Evolutionary conservation across 352 stramenopile species (phyloP).

Genomic region (Halophytophthora polymorphica): DNA sequence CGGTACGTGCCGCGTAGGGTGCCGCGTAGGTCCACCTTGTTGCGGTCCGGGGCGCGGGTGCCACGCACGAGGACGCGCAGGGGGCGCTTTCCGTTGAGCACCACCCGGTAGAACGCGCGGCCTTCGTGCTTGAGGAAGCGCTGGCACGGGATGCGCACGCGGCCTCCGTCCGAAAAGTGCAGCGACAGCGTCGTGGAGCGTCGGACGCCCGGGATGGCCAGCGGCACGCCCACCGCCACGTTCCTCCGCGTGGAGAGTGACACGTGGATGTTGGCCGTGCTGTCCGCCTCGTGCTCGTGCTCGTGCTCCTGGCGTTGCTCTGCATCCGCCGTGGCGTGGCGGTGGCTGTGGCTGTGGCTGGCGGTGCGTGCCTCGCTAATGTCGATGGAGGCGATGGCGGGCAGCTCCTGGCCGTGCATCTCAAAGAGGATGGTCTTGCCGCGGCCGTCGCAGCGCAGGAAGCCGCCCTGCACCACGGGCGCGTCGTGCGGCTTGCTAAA

Average conservation of each 20-base stretch:
- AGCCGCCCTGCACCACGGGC: constrained; percentile 54
- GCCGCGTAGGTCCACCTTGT: constrained; percentile 36
- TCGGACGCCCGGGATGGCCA: constrained; percentile 42
- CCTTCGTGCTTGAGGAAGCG: constrained; percentile 43
- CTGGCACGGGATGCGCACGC: constrained; percentile 42
- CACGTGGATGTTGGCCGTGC: constrained; percentile 7
- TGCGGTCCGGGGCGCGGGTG: constrained; percentile 12
- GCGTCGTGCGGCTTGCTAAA: constrained; percentile 66
- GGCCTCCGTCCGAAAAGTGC: constrained; percentile 55
- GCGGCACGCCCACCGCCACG: constrained; percentile 33
- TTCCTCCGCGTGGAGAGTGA: constrained; percentile 18
- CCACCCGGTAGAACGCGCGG: constrained; percentile 51
- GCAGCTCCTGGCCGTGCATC: constrained; percentile 56
- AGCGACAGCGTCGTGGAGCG: constrained; percentile 49
- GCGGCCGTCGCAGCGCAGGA: constrained; percentile 70
- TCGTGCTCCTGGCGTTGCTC: no score
- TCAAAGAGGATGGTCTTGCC: constrained; percentile 74
- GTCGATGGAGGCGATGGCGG: constrained; percentile 50
- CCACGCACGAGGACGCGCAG: constrained; percentile 53
- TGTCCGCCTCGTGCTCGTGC: constrained; percentile 8
- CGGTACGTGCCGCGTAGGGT: constrained; percentile 58
- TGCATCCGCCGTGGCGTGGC: constrained; percentile 4
- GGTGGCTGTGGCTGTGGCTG: constrained; percentile 1
- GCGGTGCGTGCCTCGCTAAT: constrained; percentile 21
- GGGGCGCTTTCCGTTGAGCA: constrained; percentile 47